Evolutionary conservation across 108 stramenopile genomes (phyloP), one percentile per base, ranked within the genome.

Genomic region (Skeletonema grethae): DNA sequence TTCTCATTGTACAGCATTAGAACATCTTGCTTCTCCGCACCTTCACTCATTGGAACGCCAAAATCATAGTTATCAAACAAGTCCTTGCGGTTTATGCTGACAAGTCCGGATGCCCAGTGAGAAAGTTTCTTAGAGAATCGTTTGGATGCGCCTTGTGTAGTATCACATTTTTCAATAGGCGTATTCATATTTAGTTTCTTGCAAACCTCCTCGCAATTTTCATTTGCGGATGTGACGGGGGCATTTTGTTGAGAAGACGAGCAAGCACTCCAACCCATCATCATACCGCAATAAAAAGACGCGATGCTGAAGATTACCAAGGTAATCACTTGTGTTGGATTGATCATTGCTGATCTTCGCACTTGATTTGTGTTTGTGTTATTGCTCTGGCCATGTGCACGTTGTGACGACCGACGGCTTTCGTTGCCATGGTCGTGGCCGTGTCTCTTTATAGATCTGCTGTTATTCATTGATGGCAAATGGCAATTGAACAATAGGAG

Each of bases 41-140:
- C 48, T 4, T 16, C 25, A 59, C 8, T n/a, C 36, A 69, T 61
- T 29, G 78, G 73, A 2, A 81, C 75, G 29, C 80, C 80, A 71
- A 76, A 81, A 43, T 81, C 80, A 46, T 60, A 76, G 16, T 39
- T 48, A 15, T 70, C 65, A 35, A 81, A 71, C 48, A 81, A 65
- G 24, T 81, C 61, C 25, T 81, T 64, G 20, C 63, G 62, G 15
- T 46, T 61, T 3, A 76, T 39, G 24, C 69, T 38, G 7, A 70
- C 70, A 57, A 65, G 24, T 3, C 80, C 80, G 13, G 9, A 39
- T 15, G 61, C 69, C 50, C 70, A 81, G 58, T 76, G 76, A 36
- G 69, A 64, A 15, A 67, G 25, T 9, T 48, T 29, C 0, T 12
- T 3, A 32, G 45, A 29, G 53, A 76, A 76, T 24, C 50, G 6